A percentile compares a stretch with the other conserved stretches of the same genome.
These are phyloP conservation scores for Neurospora sp. DNA, from an alignment of 495 filamentous ascomycete species.

Conservation along the genomic window DNA sequence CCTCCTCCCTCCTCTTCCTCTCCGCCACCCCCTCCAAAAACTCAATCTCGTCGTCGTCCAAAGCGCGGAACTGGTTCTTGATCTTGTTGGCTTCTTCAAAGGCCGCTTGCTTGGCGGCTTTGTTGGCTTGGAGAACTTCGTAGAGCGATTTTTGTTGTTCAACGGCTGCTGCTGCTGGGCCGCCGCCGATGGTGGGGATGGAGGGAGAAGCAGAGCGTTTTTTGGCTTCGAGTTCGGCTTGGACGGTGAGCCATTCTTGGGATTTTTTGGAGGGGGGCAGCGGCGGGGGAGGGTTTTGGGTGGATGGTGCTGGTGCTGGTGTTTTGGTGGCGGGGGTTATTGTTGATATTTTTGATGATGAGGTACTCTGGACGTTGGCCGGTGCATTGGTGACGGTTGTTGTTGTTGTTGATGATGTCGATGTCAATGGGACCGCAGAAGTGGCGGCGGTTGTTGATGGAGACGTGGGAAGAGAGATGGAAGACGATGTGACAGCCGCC, in stretches of 20 bases:
- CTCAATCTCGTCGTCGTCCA: slow-evolving; percentile 90
- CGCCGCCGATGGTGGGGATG: background rate
- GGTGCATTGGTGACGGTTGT: background rate
- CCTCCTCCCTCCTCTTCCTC: slow-evolving; percentile 60
- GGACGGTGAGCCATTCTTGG: slow-evolving; percentile 58
- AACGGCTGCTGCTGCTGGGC: background rate
- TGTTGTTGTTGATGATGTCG: background rate
- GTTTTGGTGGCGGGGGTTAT: background rate
- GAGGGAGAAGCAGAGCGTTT: background rate
- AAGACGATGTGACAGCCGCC: background rate
- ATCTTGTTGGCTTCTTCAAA: slow-evolving; percentile 84
- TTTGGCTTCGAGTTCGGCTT: slow-evolving; percentile 59
- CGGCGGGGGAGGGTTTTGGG: background rate
- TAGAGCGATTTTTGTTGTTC: slow-evolving; percentile 65
- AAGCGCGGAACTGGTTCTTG: slow-evolving; percentile 86
- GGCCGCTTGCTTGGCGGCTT: slow-evolving; percentile 93
- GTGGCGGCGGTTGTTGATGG: background rate
- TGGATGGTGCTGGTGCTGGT: background rate
- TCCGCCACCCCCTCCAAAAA: slow-evolving; percentile 75
- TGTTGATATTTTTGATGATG: background rate
- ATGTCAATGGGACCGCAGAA: background rate
- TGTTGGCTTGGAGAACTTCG: slow-evolving; percentile 86
- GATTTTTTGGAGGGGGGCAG: slow-evolving; percentile 5
- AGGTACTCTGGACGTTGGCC: background rate
- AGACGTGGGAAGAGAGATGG: background rate